A percentile compares a stretch with the other conserved stretches of the same genome.
These are phyloP conservation scores for Leccinum disarticulatum DNA, from an alignment of 768 basidiomycete species.

Conservation along the genomic window DNA sequence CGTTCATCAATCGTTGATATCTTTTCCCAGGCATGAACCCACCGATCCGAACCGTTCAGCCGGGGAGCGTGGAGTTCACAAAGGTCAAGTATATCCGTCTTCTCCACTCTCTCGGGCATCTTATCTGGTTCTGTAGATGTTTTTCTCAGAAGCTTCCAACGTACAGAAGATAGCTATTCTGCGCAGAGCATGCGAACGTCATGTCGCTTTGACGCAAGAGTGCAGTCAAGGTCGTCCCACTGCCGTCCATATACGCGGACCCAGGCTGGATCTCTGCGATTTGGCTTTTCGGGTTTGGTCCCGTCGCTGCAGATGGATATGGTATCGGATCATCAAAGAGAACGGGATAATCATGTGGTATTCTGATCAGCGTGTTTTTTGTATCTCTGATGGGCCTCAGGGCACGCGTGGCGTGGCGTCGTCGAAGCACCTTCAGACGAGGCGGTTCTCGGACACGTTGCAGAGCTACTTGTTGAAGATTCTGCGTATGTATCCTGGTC, in stretches of 20 bases:
- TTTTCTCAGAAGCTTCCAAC: constrained; percentile 76
- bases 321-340: constrained; percentile 99
- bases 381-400: not conserved
- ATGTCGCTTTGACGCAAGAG: constrained; percentile 82
- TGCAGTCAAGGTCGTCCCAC: constrained; percentile 74
- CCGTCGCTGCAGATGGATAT: constrained; percentile 91
- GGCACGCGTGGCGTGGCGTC: constrained; percentile 67
- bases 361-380: not conserved
- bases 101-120: not conserved
- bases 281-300: constrained; percentile 90
- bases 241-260: constrained; percentile 80
- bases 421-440: constrained; percentile 93
- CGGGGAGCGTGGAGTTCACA: constrained; percentile 17
- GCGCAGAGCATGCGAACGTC: constrained; percentile 80
- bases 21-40: too few relatives aligned
- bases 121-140: constrained; percentile 48
- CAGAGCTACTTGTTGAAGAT: constrained; percentile 78
- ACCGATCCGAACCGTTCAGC: constrained; percentile 79
- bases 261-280: constrained; percentile 83
- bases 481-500: constrained; percentile 56
- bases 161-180: constrained; percentile 73
- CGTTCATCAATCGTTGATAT: too few relatives aligned
- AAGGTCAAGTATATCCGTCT: constrained; percentile 47
- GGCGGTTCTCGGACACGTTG: constrained; percentile 84
- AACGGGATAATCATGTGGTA: constrained; percentile 81